Evolutionary conservation across 805 yeast species (phyloP).

Genomic region (Cyberlindnera meyerae): DNA sequence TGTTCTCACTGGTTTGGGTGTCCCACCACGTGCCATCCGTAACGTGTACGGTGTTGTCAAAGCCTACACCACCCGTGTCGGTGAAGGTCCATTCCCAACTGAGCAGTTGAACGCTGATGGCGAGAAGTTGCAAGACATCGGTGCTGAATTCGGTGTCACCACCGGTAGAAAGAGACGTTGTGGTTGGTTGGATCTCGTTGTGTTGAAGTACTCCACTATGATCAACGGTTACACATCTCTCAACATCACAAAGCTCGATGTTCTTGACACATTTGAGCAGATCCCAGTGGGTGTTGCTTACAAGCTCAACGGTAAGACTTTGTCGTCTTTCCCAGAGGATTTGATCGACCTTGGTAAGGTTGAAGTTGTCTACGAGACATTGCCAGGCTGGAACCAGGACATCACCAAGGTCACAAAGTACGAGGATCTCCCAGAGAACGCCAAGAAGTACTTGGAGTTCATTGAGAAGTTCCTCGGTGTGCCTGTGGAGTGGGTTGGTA

Average conservation of each 20-base stretch:
- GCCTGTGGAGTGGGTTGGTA: constrained; percentile 95
- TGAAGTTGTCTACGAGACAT: constrained; percentile 84
- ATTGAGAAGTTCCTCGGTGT: constrained; percentile 82
- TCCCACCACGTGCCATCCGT: constrained; percentile 82
- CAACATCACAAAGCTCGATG: constrained; percentile 94
- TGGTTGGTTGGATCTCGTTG: constrained; percentile 98
- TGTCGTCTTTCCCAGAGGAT: constrained; percentile 90
- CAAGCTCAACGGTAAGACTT: constrained; percentile 67
- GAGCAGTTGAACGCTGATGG: constrained; percentile 90
- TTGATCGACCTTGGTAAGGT: constrained; percentile 75
- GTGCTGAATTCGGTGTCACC: constrained; percentile 96
- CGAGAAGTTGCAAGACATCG: constrained; percentile 81
- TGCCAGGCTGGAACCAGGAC: constrained; percentile 92
- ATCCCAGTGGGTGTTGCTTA: constrained; percentile 86
- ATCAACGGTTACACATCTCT: constrained; percentile 94
- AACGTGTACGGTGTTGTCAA: constrained; percentile 94
- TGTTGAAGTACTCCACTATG: constrained; percentile 81
- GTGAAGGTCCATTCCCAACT: constrained; percentile 99
- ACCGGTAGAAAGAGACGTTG: constrained; percentile 99
- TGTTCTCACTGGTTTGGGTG: constrained; percentile 92
- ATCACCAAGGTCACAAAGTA: constrained; percentile 67
- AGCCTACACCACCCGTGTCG: constrained; percentile 98
- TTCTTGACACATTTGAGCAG: constrained; percentile 83
- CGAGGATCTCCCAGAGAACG: constrained; percentile 81
- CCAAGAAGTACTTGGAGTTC: constrained; percentile 75